Evolutionary conservation across 2,329 filamentous ascomycete species (phyloP).

Genomic region (Gremmenia infestans): DNA sequence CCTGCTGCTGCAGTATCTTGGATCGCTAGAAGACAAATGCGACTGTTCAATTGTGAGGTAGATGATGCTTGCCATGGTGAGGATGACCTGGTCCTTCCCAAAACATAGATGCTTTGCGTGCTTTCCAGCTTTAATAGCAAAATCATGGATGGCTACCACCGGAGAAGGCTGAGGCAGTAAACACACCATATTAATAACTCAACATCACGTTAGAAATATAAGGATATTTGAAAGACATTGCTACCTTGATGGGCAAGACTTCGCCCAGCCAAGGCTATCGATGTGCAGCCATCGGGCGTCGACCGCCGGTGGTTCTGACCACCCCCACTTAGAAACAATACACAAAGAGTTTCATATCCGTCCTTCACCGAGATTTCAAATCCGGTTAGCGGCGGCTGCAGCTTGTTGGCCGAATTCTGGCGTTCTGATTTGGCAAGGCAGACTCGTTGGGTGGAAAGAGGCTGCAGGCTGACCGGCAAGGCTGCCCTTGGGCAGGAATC

Average conservation of each 20-base stretch:
- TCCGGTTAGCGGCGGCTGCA: background rate
- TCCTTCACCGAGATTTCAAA: background rate
- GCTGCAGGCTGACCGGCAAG: background rate
- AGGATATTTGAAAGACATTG: background rate
- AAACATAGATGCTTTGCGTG: background rate
- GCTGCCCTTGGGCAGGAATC: background rate
- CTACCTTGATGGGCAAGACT: background rate
- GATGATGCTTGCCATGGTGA: background rate
- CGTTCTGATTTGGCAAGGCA: background rate
- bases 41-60: background rate
- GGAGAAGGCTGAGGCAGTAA: background rate
- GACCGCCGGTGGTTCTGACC: background rate
- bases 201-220: background rate
- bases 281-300: background rate
- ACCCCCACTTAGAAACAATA: background rate
- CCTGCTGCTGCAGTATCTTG: background rate
- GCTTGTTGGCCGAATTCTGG: background rate
- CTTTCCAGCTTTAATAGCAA: background rate
- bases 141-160: background rate
- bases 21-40: background rate
- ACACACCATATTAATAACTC: background rate
- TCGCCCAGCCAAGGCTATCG: background rate
- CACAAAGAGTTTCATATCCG: background rate
- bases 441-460: background rate
- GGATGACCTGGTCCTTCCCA: background rate